These are phyloP conservation scores for Wickerhamomyces alni DNA, from an alignment of 805 yeast genomes.

Conservation along the genomic window DNA sequence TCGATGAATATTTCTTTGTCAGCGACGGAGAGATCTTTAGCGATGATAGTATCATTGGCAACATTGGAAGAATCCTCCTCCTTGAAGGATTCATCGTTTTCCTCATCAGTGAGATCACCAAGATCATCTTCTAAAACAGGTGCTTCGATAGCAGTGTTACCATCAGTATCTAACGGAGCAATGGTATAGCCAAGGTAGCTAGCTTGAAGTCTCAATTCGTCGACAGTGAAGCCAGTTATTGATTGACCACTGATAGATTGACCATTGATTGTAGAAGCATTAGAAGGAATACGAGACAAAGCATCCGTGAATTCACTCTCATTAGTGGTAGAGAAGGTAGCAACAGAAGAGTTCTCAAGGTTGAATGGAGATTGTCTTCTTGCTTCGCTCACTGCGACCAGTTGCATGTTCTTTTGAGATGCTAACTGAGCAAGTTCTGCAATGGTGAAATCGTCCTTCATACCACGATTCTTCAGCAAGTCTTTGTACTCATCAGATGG, in stretches of 20 bases:
- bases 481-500: constrained; percentile 37
- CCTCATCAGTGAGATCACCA: constrained; percentile 7
- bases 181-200: constrained; percentile 12
- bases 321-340: constrained; percentile 20
- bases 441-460: constrained; percentile 19
- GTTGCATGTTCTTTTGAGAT: constrained; percentile 26
- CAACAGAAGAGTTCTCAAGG: constrained; percentile 14
- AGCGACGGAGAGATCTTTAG: constrained; percentile 3
- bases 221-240: constrained; percentile 6
- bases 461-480: constrained; percentile 25
- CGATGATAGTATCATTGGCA: constrained; percentile 9
- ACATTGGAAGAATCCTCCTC: constrained; percentile 5
- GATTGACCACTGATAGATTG: too few species aligned
- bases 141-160: background rate
- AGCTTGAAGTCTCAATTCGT: constrained; percentile 17
- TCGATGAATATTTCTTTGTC: constrained; percentile 5
- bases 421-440: constrained; percentile 30
- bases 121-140: constrained; percentile 5
- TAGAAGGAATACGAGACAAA: constrained; percentile 19
- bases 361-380: constrained; percentile 3
- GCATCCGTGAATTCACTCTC: constrained; percentile 28
- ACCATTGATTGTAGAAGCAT: constrained; percentile 20
- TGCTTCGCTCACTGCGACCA: constrained; percentile 27
- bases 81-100: constrained; percentile 8
- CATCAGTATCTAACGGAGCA: constrained; percentile 5